Base-by-base conservation (phyloP, 768 basidiomycete genomes). In the Daedaleopsis sinensis region DNA sequence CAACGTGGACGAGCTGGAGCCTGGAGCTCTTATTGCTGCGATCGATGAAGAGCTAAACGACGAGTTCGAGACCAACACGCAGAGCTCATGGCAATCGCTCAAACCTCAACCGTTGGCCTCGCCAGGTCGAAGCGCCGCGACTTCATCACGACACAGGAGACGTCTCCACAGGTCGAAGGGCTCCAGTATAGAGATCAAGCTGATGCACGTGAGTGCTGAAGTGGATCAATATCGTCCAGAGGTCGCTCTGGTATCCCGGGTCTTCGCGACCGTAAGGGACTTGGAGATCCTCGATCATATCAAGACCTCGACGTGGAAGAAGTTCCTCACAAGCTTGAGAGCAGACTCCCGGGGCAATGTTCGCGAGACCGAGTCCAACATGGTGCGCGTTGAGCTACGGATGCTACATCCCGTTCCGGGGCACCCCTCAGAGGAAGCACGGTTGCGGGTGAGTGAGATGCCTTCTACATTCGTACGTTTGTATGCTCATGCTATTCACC, bases 221-320 rank as follows among this genome's bases (percentile, higher is more conserved):
- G 73, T 91, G 36, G 90, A 93, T 70, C 78, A 84, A 58, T 91
- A 87, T 68, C 73, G 72, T 10, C 80, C 84, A 6, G 77, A 80
- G 12, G 82, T 82, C 47, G 73, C 82, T 0, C 70, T 88, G 23
- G 85, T 88, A 10, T 90, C 89, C 2, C 80, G 89, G 55, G 82
- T 86, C 1, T 80, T 91, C 50, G 82, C 85, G 15, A 87, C 86
- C 12, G 80, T 95, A 53, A 82, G 76, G 59, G 85, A 93, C 62
- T 68, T 94, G 19, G 94, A 97, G 74, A 97, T 98, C 61, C 77
- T 98, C 53, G 97, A 99, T 73, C 96, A 97, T 70, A 94, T 99
- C 80, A 95, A 93, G 79, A 96, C 95, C 0, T 98, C 95, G 10
- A 98, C 97, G 0, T 99, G 97, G 97, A 91, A 89, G 77, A 98